Evolutionary conservation across 345 rosid species (phyloP).

Genomic region (Eucalyptus erythrocorys): DNA sequence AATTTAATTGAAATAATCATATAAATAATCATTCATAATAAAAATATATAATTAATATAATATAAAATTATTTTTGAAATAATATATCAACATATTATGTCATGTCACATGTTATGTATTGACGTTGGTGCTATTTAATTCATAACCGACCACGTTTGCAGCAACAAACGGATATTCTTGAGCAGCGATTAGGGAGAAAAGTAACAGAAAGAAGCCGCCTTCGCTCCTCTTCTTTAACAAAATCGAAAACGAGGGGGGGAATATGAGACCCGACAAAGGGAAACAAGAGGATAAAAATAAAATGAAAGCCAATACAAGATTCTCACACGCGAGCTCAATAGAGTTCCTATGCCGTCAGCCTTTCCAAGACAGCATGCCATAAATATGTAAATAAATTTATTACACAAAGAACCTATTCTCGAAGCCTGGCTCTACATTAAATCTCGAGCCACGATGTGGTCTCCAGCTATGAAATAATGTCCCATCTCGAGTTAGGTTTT

Average conservation of each 20-base stretch:
- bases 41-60: no score
- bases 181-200: background rate
- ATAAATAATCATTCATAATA: no score
- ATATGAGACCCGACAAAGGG: background rate
- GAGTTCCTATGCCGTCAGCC: background rate
- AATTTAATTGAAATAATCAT: no score
- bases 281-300: no score
- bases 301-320: background rate
- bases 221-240: background rate
- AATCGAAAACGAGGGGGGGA: background rate
- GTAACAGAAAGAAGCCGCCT: background rate
- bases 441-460: background rate
- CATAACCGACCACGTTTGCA: background rate
- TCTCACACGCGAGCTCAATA: background rate
- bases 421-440: background rate
- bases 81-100: accelerated
- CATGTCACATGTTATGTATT: no score
- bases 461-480: background rate
- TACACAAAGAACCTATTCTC: background rate
- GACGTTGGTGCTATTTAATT: background rate
- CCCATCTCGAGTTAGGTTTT: background rate
- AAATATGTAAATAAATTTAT: background rate
- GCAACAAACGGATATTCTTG: background rate
- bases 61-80: no score
- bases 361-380: background rate